A percentile compares a stretch with the other conserved stretches of the same genome.
Evolutionary conservation across 176 grass and related monocot genomes (phyloP).

Genomic region (Phoenix dactylifera): DNA sequence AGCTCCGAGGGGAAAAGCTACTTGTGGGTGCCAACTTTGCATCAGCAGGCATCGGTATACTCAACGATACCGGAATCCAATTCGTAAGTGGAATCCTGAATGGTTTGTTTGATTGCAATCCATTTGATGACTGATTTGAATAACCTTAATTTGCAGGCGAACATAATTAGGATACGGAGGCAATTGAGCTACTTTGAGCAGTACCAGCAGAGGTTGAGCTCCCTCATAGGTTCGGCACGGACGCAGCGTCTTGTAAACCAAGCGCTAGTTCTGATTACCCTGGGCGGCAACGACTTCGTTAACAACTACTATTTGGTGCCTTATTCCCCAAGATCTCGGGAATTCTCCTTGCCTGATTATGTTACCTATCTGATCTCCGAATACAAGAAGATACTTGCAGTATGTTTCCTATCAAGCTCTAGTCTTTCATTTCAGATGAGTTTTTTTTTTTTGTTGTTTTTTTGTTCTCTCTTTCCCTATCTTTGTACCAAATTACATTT

Average conservation of each 20-base stretch:
- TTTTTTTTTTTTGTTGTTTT: no score
- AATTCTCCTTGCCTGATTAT: constrained; percentile 79
- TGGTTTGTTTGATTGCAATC: no score
- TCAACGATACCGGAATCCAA: constrained; percentile 88
- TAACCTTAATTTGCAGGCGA: constrained; percentile 27
- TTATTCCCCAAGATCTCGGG: constrained; percentile 50
- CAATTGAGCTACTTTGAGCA: constrained; percentile 70
- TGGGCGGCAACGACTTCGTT: constrained; percentile 95
- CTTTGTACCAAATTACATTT: no score
- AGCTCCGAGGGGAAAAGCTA: constrained; percentile 63
- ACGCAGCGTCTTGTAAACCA: constrained; percentile 28
- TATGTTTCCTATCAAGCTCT: constrained; percentile 6
- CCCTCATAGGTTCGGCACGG: constrained; percentile 26
- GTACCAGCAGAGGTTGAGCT: constrained; percentile 58
- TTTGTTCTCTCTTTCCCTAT: no score
- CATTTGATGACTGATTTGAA: no score
- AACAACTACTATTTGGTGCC: constrained; percentile 99
- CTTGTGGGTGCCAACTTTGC: constrained; percentile 93
- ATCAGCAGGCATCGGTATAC: constrained; percentile 85
- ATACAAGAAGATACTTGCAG: constrained; percentile 60
- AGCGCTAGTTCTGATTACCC: constrained; percentile 54
- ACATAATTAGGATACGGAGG: constrained; percentile 75
- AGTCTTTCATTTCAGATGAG: no score
- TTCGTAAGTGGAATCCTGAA: constrained; percentile 40
- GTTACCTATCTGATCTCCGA: constrained; percentile 56